Percentiles rank a stretch among this genome's conserved stretches.
Evolutionary conservation across 2,329 filamentous ascomycete genomes (phyloP).

Genomic region (Colletotrichum godetiae): DNA sequence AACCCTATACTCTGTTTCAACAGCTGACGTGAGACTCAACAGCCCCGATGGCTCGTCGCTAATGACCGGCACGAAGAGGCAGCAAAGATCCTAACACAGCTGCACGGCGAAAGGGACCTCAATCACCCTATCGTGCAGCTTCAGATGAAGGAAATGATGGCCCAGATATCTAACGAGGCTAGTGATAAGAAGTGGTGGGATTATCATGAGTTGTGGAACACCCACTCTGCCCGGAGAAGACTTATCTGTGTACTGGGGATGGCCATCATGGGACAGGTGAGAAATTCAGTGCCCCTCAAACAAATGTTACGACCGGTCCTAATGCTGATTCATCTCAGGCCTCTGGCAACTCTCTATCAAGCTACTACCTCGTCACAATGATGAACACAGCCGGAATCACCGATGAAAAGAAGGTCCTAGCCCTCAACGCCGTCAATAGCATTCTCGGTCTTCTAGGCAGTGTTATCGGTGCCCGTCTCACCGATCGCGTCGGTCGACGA

Average conservation of each 20-base stretch:
- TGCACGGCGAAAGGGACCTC: constrained; percentile 63
- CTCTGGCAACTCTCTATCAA: constrained; percentile 57
- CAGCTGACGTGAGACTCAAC: not conserved
- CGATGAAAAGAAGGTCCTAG: constrained; percentile 58
- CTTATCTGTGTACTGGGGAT: constrained; percentile 63
- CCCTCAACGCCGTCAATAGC: constrained; percentile 64
- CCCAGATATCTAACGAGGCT: constrained; percentile 57
- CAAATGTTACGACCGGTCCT: not conserved
- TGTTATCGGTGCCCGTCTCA: constrained; percentile 65
- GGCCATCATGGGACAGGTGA: constrained; percentile 64
- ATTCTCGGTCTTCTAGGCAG: constrained; percentile 63
- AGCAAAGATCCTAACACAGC: constrained; percentile 55
- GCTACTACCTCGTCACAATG: constrained; percentile 66
- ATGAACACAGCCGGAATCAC: constrained; percentile 64
- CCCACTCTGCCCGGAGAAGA: constrained; percentile 58
- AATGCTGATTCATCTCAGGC: not conserved
- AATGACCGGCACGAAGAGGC: constrained; percentile 55
- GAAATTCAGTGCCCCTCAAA: constrained; percentile 22
- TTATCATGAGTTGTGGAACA: constrained; percentile 64
- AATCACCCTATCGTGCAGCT: constrained; percentile 63
- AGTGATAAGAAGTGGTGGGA: constrained; percentile 68
- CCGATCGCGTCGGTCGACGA: constrained; percentile 67
- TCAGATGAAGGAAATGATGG: constrained; percentile 61
- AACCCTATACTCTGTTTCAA: too few species aligned
- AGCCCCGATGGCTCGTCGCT: constrained; percentile 57